Evolutionary conservation across 2,329 filamentous ascomycete genomes (phyloP), one percentile per base, ranked within the genome.

Genomic region (Talaromyces pinophilus): DNA sequence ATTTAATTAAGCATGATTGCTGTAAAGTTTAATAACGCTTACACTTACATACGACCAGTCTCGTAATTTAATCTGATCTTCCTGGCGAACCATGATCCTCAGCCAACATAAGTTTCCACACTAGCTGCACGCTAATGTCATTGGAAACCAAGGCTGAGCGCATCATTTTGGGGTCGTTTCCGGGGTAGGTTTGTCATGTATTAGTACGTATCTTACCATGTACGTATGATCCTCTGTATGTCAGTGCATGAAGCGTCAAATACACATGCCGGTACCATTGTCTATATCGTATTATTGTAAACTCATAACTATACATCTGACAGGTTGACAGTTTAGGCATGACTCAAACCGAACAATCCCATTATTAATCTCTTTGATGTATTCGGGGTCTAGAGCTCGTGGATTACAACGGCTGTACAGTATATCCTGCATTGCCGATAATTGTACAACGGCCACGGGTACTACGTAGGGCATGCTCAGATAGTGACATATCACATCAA

Each of bases 131-230:
- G 54, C 54, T 38, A 57, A 40, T 22, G 33, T 57, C 19, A 25
- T 38, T 2, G n/a, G 38, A 59, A 59, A 42, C 57, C 57, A 59
- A 42, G 57, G 55, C 17, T 44, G 15, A 44, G 28, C 13, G 28
- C 38, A 46, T 60, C 57, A 60, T 46, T 40, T 60, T 60, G 57
- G 57, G 57, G 57, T 60, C 33, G 46, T 42, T 60, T 60, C 57
- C 57, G 57, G 57, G 57, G 57, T 60, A 60, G 57, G 17, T 46
- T 19, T 60, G 38, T 60, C 13, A 3, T 30, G 35, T 60, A 59
- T 30, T 44, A 3, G 35, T 25, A 42, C 38, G 35, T 59, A 38
- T 44, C 33, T 60, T 60, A 60, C 22, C 8, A 35, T 33, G 33
- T 17, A 59, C 22, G 13, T 40, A 17, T 33, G 25, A 33, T 54